phyloP scores from a whole-genome alignment of 73 alveolate species.

The Paramecium primaurelia region DNA sequence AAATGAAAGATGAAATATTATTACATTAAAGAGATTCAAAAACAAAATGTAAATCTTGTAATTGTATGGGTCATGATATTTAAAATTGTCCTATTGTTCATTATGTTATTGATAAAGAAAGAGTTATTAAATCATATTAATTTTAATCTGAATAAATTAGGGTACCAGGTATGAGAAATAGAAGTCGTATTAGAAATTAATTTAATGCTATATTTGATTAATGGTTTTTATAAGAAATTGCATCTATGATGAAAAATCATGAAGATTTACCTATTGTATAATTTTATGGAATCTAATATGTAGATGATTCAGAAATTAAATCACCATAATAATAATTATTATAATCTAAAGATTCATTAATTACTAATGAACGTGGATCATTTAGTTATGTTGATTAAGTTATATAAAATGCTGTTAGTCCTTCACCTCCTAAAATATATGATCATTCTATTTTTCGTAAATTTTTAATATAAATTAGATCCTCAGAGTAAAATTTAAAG shows the following conservation, averaged over 20 bases:
- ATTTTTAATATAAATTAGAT: not conserved
- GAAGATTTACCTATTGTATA: not conserved
- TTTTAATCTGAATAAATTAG: not conserved
- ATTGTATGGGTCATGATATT: conserved; percentile 24
- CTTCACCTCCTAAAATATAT: not conserved
- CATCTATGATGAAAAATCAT: not conserved
- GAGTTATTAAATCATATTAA: not conserved
- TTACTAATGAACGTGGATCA: not conserved
- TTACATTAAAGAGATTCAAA: not conserved
- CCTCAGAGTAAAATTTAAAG: not conserved
- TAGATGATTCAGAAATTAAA: not conserved
- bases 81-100: conserved; percentile 35
- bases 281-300: not conserved
- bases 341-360: not conserved
- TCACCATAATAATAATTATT: not conserved
- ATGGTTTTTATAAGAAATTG: not conserved
- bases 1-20: not conserved
- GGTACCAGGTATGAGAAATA: not conserved
- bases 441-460: not conserved
- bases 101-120: not conserved
- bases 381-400: not conserved
- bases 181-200: not conserved
- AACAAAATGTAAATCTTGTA: conserved; percentile 14
- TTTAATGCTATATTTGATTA: not conserved
- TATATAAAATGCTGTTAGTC: not conserved